Percentiles rank a stretch among this genome's conserved stretches.
These are phyloP conservation scores for Opeltia flavorubescens DNA, from an alignment of 495 filamentous ascomycete genomes.

Conservation along the genomic window DNA sequence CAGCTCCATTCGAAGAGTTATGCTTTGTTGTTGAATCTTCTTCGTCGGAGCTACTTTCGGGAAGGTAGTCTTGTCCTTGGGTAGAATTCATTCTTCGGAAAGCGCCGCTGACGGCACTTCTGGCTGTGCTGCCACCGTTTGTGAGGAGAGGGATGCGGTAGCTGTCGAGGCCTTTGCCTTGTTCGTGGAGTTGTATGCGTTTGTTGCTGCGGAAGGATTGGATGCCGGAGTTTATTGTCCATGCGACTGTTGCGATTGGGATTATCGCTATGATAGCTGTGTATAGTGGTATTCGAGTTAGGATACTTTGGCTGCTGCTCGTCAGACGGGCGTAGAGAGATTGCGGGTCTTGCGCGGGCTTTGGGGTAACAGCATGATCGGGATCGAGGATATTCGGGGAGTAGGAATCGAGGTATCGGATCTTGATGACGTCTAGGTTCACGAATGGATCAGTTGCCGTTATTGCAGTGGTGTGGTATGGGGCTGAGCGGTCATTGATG, in stretches of 20 bases:
- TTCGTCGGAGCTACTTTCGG: constrained; percentile 14
- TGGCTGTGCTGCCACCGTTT: constrained; percentile 31
- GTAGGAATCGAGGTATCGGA: constrained; percentile 64
- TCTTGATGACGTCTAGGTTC: constrained; percentile 44
- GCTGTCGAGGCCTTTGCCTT: constrained; percentile 46
- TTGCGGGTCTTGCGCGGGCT: constrained; percentile 22
- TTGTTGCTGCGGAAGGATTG: constrained; percentile 58
- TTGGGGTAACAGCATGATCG: constrained; percentile 40
- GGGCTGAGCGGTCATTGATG: constrained; percentile 64
- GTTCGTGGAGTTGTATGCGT: constrained; percentile 63
- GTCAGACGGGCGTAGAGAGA: constrained; percentile 19
- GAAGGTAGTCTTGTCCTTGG: constrained; percentile 48
- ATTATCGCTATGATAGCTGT: constrained; percentile 50
- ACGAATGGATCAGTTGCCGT: constrained; percentile 59
- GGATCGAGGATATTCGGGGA: constrained; percentile 64
- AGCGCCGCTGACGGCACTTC: constrained; percentile 55
- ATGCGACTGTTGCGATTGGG: constrained; percentile 52
- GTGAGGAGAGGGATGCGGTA: constrained; percentile 70
- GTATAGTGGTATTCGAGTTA: constrained; percentile 38
- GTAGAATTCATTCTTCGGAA: constrained; percentile 54
- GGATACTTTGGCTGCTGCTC: constrained; percentile 18
- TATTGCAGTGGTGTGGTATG: constrained; percentile 71
- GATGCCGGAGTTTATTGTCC: constrained; percentile 58
- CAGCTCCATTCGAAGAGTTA: background rate
- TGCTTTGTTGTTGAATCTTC: background rate